phyloP scores from a whole-genome alignment of 139 green algal species.

The Chlorella sp. region DNA sequence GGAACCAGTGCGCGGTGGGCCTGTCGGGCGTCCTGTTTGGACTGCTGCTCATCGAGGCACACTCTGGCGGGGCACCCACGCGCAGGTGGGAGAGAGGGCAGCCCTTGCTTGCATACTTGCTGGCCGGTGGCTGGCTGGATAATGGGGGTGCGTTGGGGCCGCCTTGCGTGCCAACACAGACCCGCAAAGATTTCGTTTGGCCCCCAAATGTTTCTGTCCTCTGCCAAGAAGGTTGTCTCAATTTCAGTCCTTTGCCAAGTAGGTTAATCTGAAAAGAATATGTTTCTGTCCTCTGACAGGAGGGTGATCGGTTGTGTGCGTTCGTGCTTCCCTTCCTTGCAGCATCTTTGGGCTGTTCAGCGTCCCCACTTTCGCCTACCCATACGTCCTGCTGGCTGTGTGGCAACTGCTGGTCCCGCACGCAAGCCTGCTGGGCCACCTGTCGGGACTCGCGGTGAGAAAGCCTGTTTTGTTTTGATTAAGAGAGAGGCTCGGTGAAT shows the following conservation, averaged over 20 bases:
- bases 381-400: conserved; percentile 76
- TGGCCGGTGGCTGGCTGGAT: background rate
- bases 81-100: background rate
- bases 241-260: too few relatives aligned
- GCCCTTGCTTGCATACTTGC: background rate
- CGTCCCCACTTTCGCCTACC: conserved; percentile 66
- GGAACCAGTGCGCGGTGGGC: conserved; percentile 70
- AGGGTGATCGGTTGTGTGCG: too few relatives aligned
- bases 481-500: too few relatives aligned
- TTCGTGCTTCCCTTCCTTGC: background rate
- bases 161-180: too few relatives aligned
- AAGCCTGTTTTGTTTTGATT: too few relatives aligned
- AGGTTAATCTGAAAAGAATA: too few relatives aligned
- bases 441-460: conserved; percentile 73
- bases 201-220: too few relatives aligned
- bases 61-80: conserved; percentile 12
- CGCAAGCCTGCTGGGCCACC: conserved; percentile 78
- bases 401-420: conserved; percentile 79
- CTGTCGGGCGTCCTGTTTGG: conserved; percentile 82
- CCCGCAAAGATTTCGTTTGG: too few relatives aligned
- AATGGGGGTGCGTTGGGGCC: too few relatives aligned
- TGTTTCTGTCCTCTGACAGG: too few relatives aligned
- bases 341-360: conserved; percentile 75
- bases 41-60: conserved; percentile 72
- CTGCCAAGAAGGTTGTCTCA: too few relatives aligned